These are phyloP conservation scores for Naganishia onofrii DNA, from an alignment of 768 basidiomycete genomes.

Conservation along the genomic window DNA sequence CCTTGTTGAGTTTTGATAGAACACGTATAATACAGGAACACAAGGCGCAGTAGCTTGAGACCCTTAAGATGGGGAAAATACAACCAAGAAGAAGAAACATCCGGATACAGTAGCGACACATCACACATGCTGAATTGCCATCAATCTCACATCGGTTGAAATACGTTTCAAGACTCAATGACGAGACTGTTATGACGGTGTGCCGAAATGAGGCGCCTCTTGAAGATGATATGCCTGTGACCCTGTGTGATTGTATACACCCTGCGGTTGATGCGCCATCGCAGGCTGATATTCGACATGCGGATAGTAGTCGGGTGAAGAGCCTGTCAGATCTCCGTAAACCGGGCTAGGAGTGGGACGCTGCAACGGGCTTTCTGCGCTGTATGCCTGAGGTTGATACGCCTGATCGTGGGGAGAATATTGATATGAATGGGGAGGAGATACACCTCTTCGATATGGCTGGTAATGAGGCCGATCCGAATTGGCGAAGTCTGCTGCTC, in stretches of 20 bases:
- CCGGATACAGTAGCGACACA: too few relatives aligned
- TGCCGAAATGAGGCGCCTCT: background rate
- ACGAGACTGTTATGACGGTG: background rate
- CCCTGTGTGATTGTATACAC: background rate
- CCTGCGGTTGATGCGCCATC: background rate
- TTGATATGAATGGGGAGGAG: background rate
- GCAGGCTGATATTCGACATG: background rate
- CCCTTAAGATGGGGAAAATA: too few relatives aligned
- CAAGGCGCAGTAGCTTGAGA: too few relatives aligned
- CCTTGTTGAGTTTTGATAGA: too few relatives aligned
- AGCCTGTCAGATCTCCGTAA: background rate
- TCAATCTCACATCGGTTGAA: background rate
- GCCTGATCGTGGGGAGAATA: background rate
- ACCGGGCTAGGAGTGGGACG: background rate
- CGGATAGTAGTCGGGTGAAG: background rate
- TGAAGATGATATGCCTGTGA: background rate
- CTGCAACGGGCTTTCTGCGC: background rate
- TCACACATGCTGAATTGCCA: too few relatives aligned
- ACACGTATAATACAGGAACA: too few relatives aligned
- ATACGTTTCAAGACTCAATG: background rate
- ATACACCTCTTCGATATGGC: background rate
- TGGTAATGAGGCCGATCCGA: background rate
- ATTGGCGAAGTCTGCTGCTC: background rate
- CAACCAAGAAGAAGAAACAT: too few relatives aligned
- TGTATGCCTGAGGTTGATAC: background rate